These are phyloP conservation scores for Ophiosphaerella herpotricha DNA, from an alignment of 2,329 filamentous ascomycete species.

Conservation along the genomic window DNA sequence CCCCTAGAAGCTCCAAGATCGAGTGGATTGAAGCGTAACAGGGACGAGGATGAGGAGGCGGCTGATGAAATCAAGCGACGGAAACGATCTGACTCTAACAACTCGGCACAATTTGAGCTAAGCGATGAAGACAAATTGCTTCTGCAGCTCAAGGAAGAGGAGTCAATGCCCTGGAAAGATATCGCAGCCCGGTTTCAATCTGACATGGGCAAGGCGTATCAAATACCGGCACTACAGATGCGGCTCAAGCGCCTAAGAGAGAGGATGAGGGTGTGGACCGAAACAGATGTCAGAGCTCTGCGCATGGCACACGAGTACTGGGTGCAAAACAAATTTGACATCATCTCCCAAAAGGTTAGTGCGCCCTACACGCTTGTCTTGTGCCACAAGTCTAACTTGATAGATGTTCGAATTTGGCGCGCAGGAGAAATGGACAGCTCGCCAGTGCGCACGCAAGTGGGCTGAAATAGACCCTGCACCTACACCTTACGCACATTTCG, in stretches of 20 bases:
- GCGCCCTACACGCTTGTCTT: too few relatives aligned
- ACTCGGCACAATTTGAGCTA: conserved; percentile 46
- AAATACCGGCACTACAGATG: conserved; percentile 61
- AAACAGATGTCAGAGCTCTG: conserved; percentile 56
- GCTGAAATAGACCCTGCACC: conserved; percentile 49
- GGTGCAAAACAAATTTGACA: conserved; percentile 59
- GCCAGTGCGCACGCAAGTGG: conserved; percentile 58
- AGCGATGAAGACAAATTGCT: conserved; percentile 58
- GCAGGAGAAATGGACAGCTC: conserved; percentile 56
- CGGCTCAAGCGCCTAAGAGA: conserved; percentile 58
- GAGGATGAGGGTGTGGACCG: conserved; percentile 57
- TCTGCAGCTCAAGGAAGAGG: conserved; percentile 57
- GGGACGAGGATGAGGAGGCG: conserved; percentile 44
- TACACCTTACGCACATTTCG: conserved; percentile 40
- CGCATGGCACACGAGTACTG: conserved; percentile 58
- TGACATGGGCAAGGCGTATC: conserved; percentile 54
- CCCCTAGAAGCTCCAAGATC: conserved; percentile 41
- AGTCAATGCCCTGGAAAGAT: conserved; percentile 60
- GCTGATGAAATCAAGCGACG: conserved; percentile 45
- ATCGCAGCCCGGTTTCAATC: conserved; percentile 56
- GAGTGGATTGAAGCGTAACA: conserved; percentile 42
- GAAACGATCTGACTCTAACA: conserved; percentile 47
- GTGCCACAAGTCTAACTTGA: conserved; percentile 9
- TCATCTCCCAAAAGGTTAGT: conserved; percentile 56
- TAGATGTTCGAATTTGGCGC: conserved; percentile 59